phyloP scores from a whole-genome alignment of 176 grass and related monocot genomes.

The Puya raimondii region DNA sequence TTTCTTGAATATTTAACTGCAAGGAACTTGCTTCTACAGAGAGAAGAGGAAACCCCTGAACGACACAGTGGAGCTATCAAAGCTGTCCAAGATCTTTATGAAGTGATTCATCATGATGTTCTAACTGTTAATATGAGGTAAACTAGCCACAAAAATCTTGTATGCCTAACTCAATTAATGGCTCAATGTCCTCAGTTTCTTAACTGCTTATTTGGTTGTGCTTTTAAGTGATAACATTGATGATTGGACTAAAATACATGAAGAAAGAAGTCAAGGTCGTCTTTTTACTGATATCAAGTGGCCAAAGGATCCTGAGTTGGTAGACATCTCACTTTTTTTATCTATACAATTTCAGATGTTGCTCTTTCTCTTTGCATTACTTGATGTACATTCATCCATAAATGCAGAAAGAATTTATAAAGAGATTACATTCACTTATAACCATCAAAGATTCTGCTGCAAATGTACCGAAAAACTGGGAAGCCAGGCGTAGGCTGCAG shows the following conservation, averaged over 20 bases:
- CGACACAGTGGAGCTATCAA: constrained; percentile 57
- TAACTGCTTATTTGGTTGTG: constrained; percentile 14
- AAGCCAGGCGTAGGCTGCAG: constrained; percentile 67
- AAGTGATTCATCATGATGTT: constrained; percentile 71
- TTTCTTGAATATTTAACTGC: not conserved
- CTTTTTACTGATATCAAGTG: constrained; percentile 77
- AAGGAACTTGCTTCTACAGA: constrained; percentile 33
- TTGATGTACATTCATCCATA: constrained; percentile 15
- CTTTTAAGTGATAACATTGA: constrained; percentile 50
- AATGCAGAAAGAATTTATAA: constrained; percentile 68
- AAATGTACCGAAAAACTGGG: constrained; percentile 83
- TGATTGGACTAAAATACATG: constrained; percentile 56
- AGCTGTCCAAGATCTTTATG: constrained; percentile 80
- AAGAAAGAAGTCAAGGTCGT: constrained; percentile 50
- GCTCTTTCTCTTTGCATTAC: not conserved
- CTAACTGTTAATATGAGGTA: constrained; percentile 69
- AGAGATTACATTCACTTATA: constrained; percentile 75
- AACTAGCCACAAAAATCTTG: not conserved
- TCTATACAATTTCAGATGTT: constrained; percentile 1
- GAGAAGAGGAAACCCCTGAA: constrained; percentile 43
- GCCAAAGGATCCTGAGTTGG: constrained; percentile 68
- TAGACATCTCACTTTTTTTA: constrained; percentile 24
- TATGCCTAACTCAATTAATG: not conserved
- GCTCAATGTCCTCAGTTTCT: constrained; percentile 10
- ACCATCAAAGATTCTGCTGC: constrained; percentile 90